Base-by-base conservation (phyloP, 148 eudicot genomes). In the Beta vulgaris region DNA sequence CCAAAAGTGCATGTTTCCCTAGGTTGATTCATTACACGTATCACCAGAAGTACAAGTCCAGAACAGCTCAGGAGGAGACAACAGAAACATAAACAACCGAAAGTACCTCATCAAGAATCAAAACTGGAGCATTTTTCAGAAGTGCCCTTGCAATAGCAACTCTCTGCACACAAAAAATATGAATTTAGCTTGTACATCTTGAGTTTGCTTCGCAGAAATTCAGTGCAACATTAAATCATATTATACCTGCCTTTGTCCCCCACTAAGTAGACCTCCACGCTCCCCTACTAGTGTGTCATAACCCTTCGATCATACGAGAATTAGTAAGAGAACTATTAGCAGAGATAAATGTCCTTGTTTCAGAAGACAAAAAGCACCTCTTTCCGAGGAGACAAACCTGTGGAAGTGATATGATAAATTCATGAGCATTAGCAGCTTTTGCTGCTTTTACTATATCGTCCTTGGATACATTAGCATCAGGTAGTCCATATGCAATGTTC, bases 341-440 rank as follows among this genome's bases (percentile, higher is more conserved):
- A n/a, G 8, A 35, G 34, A 53, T 43, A 49, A 23, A 40, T 63
- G 25, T 42, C 12, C 39, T 42, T 16, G 37, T 57, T 49, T 29
- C 62, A 64, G 16, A 77, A 25, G 60, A 36, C n/a, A n/a, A n/a
- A n/a, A n/a, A n/a, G n/a, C n/a, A n/a, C n/a, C n/a, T n/a, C n/a
- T n/a, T n/a, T n/a, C n/a, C n/a, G 69, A 75, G 25, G n/a, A 51
- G 19, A 51, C 80, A 82, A 75, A 90, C 98, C 97, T 95, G 91
- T 77, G 98, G 98, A 72, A 95, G 88, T 65, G 97, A 89, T 54
- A 95, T 89, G 69, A 95, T 95, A 71, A 95, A 95, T 68, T 92
- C 97, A 83, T 95, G 98, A 73, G 97, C 98, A 79, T 95, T 95
- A 48, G 98, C 98, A 75, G 98, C 98, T 86, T 95, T 95, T 71